A percentile compares a stretch with the other conserved stretches of the same genome.
Conservation (phyloP, 345 rosid genomes). For the Stellera chamaejasme region DNA sequence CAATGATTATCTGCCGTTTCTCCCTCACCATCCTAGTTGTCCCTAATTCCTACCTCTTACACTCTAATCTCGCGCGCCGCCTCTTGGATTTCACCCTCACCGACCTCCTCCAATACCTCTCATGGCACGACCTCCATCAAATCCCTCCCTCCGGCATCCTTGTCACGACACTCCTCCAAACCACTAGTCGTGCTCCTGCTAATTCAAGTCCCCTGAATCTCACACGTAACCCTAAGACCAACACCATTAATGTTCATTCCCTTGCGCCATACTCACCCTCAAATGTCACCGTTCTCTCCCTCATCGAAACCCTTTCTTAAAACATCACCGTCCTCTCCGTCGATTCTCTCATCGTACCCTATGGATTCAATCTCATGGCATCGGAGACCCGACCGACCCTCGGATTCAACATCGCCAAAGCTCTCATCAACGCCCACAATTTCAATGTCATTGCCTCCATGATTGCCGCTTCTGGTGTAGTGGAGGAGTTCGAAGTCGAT, state of each 20-base stretch:
- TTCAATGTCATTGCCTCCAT: slow-evolving; percentile 81
- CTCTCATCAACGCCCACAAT: too few species aligned
- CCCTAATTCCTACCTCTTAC: too few species aligned
- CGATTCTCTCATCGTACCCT: slow-evolving; percentile 49
- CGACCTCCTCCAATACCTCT: slow-evolving; percentile 69
- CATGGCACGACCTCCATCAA: slow-evolving; percentile 45
- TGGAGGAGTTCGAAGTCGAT: too few species aligned
- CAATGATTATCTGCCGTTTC: too few species aligned
- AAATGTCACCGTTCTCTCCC: slow-evolving; percentile 45
- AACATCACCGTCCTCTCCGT: slow-evolving; percentile 56
- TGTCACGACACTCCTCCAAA: slow-evolving; percentile 58
- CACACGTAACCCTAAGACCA: slow-evolving; percentile 38
- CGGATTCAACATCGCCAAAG: slow-evolving; percentile 57
- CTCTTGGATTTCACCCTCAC: slow-evolving; percentile 49
- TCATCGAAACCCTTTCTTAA: slow-evolving; percentile 43
- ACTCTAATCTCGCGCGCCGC: slow-evolving; percentile 49
- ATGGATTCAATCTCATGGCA: slow-evolving; percentile 54
- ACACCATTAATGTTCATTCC: slow-evolving; percentile 37
- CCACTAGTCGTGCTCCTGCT: slow-evolving; percentile 69
- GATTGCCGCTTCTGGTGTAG: slow-evolving; percentile 73
- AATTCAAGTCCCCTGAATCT: slow-evolving; percentile 69
- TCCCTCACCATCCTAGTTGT: too few species aligned
- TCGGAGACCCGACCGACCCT: slow-evolving; percentile 55
- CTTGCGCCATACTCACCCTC: slow-evolving; percentile 33
- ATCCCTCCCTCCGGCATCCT: slow-evolving; percentile 46